A percentile compares a stretch with the other conserved stretches of the same genome.
Conservation (phyloP, 371 early-diverging fungal species). For the Nematocida homosporus region DNA sequence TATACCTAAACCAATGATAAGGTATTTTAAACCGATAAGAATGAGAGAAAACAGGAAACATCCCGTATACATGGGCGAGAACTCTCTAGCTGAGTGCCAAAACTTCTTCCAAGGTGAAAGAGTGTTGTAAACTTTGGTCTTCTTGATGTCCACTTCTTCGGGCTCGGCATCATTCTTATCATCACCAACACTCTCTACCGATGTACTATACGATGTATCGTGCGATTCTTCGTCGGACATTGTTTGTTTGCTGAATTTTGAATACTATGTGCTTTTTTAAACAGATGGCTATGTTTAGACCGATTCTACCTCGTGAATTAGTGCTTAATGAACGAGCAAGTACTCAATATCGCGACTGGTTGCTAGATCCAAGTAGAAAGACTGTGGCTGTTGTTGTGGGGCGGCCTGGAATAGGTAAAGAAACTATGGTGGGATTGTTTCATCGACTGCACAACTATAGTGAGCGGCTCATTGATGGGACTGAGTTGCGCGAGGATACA, state of each 20-base stretch:
- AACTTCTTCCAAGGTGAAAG: constrained; percentile 15
- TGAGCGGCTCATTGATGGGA: constrained; percentile 21
- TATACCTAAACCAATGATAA: background rate
- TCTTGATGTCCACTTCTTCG: constrained; percentile 26
- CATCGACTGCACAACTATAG: constrained; percentile 25
- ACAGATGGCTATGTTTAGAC: constrained; percentile 13
- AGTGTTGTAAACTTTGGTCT: constrained; percentile 35
- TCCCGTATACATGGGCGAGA: constrained; percentile 13
- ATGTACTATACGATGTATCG: constrained; percentile 40
- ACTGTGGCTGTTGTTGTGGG: constrained; percentile 18
- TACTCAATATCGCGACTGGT: constrained; percentile 16
- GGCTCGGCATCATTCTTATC: constrained; percentile 4
- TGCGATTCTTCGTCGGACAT: constrained; percentile 54
- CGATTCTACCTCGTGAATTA: constrained; percentile 32
- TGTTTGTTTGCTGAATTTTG: constrained; percentile 20
- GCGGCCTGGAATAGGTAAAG: constrained; percentile 45
- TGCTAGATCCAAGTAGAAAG: background rate
- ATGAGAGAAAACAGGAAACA: background rate
- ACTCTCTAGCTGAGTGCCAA: constrained; percentile 1
- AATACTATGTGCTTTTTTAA: background rate
- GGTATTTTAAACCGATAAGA: background rate
- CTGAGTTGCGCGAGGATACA: background rate
- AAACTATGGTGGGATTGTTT: constrained; percentile 16
- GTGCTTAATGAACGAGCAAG: constrained; percentile 2
- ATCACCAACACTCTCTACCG: constrained; percentile 41